Conservation (phyloP, 352 stramenopile genomes). For the Globisporangium emineosum region DNA sequence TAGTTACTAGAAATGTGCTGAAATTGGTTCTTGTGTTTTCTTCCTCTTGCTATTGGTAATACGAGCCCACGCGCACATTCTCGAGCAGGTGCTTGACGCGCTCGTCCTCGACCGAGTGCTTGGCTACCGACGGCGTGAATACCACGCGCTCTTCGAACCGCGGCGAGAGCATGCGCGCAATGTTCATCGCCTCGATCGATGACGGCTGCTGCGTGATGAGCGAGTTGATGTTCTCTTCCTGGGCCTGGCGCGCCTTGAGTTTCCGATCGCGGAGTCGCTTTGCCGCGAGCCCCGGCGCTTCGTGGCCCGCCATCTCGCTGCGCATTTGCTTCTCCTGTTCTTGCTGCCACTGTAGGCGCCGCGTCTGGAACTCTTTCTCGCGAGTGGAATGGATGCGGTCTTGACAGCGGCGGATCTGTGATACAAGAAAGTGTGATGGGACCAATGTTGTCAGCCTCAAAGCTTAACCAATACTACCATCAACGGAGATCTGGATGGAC, state of each 20-base stretch:
- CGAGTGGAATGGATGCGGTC: constrained; percentile 38
- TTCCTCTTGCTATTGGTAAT: constrained; percentile 48
- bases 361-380: constrained; percentile 32
- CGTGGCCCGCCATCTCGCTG: constrained; percentile 28
- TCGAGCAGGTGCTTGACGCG: constrained; percentile 61
- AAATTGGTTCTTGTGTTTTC: background rate
- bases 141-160: constrained; percentile 60
- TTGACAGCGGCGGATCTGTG: constrained; percentile 48
- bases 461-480: background rate
- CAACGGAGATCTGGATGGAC: background rate
- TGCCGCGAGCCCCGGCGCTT: constrained; percentile 36
- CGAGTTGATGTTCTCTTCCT: constrained; percentile 54
- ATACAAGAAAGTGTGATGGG: background rate
- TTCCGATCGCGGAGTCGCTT: constrained; percentile 51
- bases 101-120: constrained; percentile 54
- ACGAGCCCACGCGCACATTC: constrained; percentile 47
- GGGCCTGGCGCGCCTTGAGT: constrained; percentile 32
- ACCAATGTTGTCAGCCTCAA: background rate
- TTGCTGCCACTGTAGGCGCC: constrained; percentile 22
- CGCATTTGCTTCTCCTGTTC: constrained; percentile 32
- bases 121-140: constrained; percentile 45
- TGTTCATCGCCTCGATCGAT: constrained; percentile 79
- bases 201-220: constrained; percentile 71
- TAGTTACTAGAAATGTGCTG: background rate
- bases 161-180: constrained; percentile 73